Conservation (phyloP, 805 yeast species). For the Starmera amethionina region DNA sequence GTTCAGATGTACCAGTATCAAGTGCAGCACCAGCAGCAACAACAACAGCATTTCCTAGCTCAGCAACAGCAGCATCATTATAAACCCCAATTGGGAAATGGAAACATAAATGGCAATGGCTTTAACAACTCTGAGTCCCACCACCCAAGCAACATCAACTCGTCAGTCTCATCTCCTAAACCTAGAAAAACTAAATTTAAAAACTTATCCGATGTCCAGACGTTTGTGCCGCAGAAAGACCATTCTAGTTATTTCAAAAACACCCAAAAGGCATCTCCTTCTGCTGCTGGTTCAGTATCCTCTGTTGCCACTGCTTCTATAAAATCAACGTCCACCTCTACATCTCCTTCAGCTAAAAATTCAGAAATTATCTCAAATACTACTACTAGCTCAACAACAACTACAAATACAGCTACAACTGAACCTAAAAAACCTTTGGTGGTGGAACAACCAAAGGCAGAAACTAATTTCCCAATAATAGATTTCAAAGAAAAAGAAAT, state of each 20-base stretch:
- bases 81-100: not conserved
- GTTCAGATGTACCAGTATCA: not conserved
- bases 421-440: not conserved
- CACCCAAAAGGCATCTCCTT: not conserved
- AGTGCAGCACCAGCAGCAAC: not conserved
- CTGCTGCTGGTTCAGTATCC: not conserved
- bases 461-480: slow-evolving; percentile 1
- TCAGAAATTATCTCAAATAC: not conserved
- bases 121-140: not conserved
- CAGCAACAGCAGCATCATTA: slow-evolving; percentile 5
- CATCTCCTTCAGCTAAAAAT: not conserved
- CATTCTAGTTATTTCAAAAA: slow-evolving; percentile 1
- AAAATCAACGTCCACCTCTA: not conserved
- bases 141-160: not conserved
- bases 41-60: not conserved
- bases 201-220: not conserved
- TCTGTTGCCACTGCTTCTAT: not conserved
- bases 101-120: not conserved
- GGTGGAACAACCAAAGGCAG: not conserved
- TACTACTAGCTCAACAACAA: not conserved
- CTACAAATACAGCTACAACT: not conserved
- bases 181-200: not conserved
- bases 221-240: slow-evolving; percentile 2
- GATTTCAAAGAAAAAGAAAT: not conserved
- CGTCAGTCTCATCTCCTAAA: not conserved